Evolutionary conservation across 306 rosid genomes (phyloP).

Genomic region (Cicer yamashitae): DNA sequence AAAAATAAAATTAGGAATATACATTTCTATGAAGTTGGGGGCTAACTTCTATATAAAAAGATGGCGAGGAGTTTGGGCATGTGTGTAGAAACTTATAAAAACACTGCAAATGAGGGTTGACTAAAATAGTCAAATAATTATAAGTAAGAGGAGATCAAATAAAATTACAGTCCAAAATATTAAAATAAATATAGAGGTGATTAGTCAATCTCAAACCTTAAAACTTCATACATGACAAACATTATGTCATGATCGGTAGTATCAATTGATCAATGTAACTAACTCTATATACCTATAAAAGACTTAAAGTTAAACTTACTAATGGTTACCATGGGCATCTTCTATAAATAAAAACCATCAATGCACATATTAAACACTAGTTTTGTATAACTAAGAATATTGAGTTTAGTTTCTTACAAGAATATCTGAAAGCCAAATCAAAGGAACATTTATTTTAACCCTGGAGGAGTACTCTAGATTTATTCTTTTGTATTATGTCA

Average conservation of each 20-base stretch:
- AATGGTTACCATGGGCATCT: not conserved
- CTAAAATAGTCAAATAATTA: not conserved
- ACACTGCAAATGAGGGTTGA: not conserved
- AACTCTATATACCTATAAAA: not conserved
- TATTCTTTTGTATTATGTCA: no score
- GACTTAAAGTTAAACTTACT: not conserved
- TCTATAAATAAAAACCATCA: constrained; percentile 6
- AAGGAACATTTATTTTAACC: no score
- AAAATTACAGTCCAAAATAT: not conserved
- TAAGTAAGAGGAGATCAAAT: not conserved
- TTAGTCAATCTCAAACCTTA: not conserved
- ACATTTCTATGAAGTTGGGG: no score
- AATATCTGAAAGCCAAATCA: no score
- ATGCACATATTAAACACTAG: not conserved
- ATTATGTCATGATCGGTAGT: not conserved
- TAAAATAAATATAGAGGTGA: not conserved
- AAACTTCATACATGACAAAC: not conserved
- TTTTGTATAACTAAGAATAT: no score
- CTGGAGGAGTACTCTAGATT: no score
- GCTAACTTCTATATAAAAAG: not conserved
- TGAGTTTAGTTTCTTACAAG: no score
- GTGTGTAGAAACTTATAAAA: not conserved
- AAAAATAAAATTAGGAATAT: no score
- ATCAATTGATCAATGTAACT: not conserved
- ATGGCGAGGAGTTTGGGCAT: not conserved